Evolutionary conservation across 257 asterid genomes (phyloP), one percentile per base, ranked within the genome.

Genomic region (Vinca minor): DNA sequence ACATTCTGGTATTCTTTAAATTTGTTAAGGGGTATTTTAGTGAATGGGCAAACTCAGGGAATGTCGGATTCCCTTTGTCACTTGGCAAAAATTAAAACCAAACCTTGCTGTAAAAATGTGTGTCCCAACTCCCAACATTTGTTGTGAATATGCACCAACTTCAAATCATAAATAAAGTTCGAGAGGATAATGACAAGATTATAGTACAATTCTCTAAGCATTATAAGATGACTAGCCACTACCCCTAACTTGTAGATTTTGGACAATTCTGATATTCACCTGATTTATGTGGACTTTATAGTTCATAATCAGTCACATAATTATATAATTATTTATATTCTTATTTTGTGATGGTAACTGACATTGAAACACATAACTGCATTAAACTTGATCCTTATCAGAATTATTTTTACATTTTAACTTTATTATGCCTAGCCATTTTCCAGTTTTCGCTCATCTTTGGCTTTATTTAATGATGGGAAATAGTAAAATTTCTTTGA

Each of bases 41-140:
- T 78, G 95, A 71, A 84, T 88, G 94, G 84, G 86, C 81, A 76
- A 84, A 83, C 87, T 63, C 89, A 84, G 89, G 78, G 96, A 88
- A 88, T 88, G 91, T 88, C 83, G 86, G 89, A 80, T 87, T 79
- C 90, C 85, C 80, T 57, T 42, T 72, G 82, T 72, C 83, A 69
- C 61, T 59, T 68, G 29, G n/a, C n/a, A n/a, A n/a, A n/a, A n/a
- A n/a, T n/a, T n/a, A n/a, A 20, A 17, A n/a, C n/a, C 46, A 50
- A 47, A 55, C 35, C n/a, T n/a, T n/a, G n/a, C 68, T 42, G 66
- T 62, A 48, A 57, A 58, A 42, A 39, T n/a, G 67, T 44, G 59
- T 52, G 47, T 62, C 11, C 74, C 65, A 67, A 67, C n/a, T n/a
- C n/a, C n/a, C n/a, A n/a, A n/a, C 77, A 44, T 42, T 46, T 38